These are phyloP conservation scores for Polyplosphaeria fusca DNA, from an alignment of 495 filamentous ascomycete genomes.

Conservation along the genomic window DNA sequence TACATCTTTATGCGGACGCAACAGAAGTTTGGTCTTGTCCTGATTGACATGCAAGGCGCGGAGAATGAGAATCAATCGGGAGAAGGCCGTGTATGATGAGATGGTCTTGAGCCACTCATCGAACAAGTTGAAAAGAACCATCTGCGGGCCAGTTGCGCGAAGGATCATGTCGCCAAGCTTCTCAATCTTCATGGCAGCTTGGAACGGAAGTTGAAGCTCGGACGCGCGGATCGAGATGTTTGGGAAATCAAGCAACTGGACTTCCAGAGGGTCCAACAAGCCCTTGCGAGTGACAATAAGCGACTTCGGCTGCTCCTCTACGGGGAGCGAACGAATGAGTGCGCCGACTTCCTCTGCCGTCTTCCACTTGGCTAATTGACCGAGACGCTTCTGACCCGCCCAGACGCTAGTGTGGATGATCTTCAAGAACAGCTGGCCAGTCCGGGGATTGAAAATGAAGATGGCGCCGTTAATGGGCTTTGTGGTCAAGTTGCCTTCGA, in stretches of 20 bases:
- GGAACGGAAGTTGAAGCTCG: constrained; percentile 96
- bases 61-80: constrained; percentile 89
- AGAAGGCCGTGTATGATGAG: constrained; percentile 98
- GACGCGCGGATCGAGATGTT: constrained; percentile 99
- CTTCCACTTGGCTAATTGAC: constrained; percentile 99
- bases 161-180: constrained; percentile 99
- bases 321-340: constrained; percentile 90
- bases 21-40: constrained; percentile 95
- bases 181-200: constrained; percentile 99
- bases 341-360: constrained; percentile 99
- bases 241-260: constrained; percentile 96
- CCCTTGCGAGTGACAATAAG: constrained; percentile 98
- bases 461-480: constrained; percentile 99
- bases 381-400: constrained; percentile 98
- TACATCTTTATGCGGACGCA: constrained; percentile 97
- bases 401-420: constrained; percentile 99
- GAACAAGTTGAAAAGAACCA: constrained; percentile 99
- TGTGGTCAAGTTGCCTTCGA: constrained; percentile 97
- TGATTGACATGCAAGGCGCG: constrained; percentile 96
- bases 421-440: constrained; percentile 97
- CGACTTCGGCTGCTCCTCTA: constrained; percentile 98
- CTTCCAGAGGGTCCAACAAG: constrained; percentile 94
- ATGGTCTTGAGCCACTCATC: constrained; percentile 99
- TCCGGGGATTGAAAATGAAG: constrained; percentile 99
- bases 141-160: constrained; percentile 94